These are phyloP conservation scores for Penicillium waksmanii DNA, from an alignment of 495 filamentous ascomycete genomes.

Conservation along the genomic window DNA sequence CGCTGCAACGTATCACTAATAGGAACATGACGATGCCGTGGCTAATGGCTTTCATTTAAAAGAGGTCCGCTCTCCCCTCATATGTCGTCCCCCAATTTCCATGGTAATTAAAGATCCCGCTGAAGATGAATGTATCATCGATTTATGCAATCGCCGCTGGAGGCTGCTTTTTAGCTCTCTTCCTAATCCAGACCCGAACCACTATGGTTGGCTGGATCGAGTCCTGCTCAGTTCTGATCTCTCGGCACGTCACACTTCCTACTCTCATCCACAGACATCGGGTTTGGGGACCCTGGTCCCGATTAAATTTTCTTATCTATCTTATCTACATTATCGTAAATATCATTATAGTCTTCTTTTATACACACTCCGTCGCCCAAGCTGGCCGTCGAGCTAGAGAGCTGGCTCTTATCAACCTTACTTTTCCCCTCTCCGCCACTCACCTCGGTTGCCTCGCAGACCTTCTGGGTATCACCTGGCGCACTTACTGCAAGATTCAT, in stretches of 20 bases:
- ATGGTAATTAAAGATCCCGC: too few relatives aligned
- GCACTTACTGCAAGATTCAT: constrained; percentile 27
- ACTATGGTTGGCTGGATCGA: constrained; percentile 15
- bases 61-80: too few relatives aligned
- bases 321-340: neutral
- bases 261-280: neutral
- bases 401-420: constrained; percentile 25
- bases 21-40: too few relatives aligned
- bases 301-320: neutral
- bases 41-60: too few relatives aligned
- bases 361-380: neutral
- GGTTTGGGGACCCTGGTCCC: neutral
- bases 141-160: constrained; percentile 1
- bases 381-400: constrained; percentile 22
- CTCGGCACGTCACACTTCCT: neutral
- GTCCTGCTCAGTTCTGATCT: neutral
- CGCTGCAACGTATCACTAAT: too few relatives aligned
- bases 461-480: constrained; percentile 26
- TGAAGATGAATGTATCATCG: neutral
- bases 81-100: too few relatives aligned
- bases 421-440: constrained; percentile 25
- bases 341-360: neutral
- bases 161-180: neutral
- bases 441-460: constrained; percentile 32
- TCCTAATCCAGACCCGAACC: neutral